Conservation (phyloP, 192 early-diverging fungal genomes). For the Gonapodya prolifera region DNA sequence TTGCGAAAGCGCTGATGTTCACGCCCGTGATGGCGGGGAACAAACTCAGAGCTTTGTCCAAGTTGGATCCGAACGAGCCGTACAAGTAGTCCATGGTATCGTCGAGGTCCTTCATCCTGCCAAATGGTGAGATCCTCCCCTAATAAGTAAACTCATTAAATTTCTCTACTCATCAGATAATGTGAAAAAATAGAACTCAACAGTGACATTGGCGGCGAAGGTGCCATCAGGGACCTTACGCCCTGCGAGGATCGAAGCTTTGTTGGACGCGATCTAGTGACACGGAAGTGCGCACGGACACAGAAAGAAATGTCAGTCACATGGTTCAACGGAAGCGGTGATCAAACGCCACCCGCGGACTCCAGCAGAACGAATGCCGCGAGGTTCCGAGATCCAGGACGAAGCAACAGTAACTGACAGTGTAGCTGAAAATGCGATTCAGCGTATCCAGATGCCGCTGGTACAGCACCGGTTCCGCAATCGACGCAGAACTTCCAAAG, state of each 20-base stretch:
- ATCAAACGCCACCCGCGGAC: background rate
- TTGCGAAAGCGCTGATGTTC: conserved; percentile 14
- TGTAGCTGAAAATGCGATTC: background rate
- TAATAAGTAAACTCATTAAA: too few relatives aligned
- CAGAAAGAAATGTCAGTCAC: conserved; percentile 3
- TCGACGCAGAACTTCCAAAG: background rate
- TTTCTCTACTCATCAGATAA: too few relatives aligned
- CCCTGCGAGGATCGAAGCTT: background rate
- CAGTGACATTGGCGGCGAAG: conserved; percentile 6
- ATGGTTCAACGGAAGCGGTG: background rate
- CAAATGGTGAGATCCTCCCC: conserved; percentile 12
- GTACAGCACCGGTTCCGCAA: background rate
- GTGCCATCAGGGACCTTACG: conserved; percentile 9
- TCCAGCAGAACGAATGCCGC: too few relatives aligned
- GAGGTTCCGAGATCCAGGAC: too few relatives aligned
- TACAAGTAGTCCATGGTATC: conserved; percentile 13
- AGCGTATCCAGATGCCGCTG: background rate
- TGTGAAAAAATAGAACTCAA: too few relatives aligned
- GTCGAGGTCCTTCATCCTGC: conserved; percentile 11
- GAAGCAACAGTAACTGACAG: background rate
- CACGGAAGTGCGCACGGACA: conserved; percentile 8
- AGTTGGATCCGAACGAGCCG: background rate
- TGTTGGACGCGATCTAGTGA: conserved; percentile 15
- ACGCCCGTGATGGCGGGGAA: conserved; percentile 10
- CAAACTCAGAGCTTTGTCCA: conserved; percentile 1